These are phyloP conservation scores for Abortiporus biennis DNA, from an alignment of 1,284 basidiomycete genomes.

Conservation along the genomic window DNA sequence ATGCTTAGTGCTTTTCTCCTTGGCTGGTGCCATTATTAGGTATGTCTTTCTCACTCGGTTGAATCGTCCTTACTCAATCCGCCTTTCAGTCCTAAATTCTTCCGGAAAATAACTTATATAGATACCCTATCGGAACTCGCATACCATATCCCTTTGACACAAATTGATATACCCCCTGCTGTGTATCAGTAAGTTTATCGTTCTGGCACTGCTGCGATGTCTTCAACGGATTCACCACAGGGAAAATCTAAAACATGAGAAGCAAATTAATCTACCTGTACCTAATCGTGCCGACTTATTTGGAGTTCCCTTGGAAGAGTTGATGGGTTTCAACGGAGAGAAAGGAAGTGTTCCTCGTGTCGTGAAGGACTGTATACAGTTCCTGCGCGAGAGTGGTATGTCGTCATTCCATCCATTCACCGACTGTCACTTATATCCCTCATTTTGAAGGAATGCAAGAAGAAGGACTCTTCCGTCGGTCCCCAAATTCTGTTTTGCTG, in stretches of 20 bases:
- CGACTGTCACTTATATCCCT: slow-evolving; percentile 4
- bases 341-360: slow-evolving; percentile 75
- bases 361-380: slow-evolving; percentile 71
- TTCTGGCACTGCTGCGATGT: too few relatives aligned
- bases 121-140: slow-evolving; percentile 73
- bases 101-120: slow-evolving; percentile 71
- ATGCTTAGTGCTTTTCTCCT: slow-evolving; percentile 69
- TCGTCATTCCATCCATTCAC: not conserved
- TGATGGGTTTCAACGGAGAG: slow-evolving; percentile 81
- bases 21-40: slow-evolving; percentile 83
- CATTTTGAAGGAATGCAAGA: slow-evolving; percentile 50
- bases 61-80: not conserved
- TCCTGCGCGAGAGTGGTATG: slow-evolving; percentile 56
- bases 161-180: slow-evolving; percentile 79
- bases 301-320: slow-evolving; percentile 70
- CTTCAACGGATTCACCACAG: too few relatives aligned
- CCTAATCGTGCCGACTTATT: slow-evolving; percentile 59
- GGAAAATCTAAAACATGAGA: slow-evolving; percentile 71
- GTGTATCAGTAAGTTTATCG: slow-evolving; percentile 59
- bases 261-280: slow-evolving; percentile 56
- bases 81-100: slow-evolving; percentile 71
- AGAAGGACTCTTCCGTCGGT: slow-evolving; percentile 77
- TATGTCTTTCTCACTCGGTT: slow-evolving; percentile 20
- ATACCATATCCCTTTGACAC: slow-evolving; percentile 68
- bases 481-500: slow-evolving; percentile 64